Evolutionary conservation across 1,284 basidiomycete species (phyloP), one percentile per base, ranked within the genome.

Genomic region (Chiua sp.): DNA sequence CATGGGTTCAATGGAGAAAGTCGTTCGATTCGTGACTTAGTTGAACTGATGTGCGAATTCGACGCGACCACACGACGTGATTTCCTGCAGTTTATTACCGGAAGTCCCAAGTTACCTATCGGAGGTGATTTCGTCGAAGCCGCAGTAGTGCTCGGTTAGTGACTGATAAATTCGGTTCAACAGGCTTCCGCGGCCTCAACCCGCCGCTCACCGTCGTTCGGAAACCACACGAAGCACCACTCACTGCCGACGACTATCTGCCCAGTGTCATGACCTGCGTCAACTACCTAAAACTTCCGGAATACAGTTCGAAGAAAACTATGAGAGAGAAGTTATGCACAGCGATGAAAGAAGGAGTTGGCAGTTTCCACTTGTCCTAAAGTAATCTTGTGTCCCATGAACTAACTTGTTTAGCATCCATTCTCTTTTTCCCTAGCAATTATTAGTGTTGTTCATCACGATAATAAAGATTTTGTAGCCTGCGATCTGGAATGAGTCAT

Each of bases 261-360:
- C 97, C 97, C 0, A 96, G 94, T 72, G 96, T 98, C 50, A 98
- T 98, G 97, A 98, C 97, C 13, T 99, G 97, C 74, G 96, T 97
- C 65, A 98, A 98, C 77, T 97, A 96, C 72, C 80, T 98, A 72
- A 98, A 98, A 77, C 79, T 98, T 68, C 96, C 96, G 1, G 94
- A 97, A 72, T 98, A 98, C 75, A 93, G 92, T 59, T 87, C 88
- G 44, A 94, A 92, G 76, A 83, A 81, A 44, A 85, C 93, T 47
- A 89, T 97, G 85, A 82, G 80, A 64, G 87, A 91, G 73, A 96
- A 94, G 74, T 75, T 98, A 60, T 79, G 81, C 59, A 81, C 87
- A 22, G 95, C 96, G 30, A 94, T 96, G 80, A 84, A 86, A 68
- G 96, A 98, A 77, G 96, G 96, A 56, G 88, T 93, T 61, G 94